Evolutionary conservation across 208 protist species (phyloP).

Genomic region (Leptomonas pyrrhocoris): DNA sequence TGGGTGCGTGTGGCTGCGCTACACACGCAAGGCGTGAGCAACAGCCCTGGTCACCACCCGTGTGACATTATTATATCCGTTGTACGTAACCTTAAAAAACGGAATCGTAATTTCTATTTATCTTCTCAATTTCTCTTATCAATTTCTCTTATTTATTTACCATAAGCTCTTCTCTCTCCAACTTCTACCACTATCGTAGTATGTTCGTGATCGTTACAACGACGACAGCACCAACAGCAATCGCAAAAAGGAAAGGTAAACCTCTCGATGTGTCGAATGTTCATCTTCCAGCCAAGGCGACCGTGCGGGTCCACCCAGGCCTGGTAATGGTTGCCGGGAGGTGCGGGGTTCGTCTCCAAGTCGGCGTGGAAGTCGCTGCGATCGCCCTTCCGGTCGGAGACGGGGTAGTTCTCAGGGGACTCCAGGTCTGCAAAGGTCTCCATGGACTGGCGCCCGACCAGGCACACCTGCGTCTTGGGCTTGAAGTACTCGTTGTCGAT

Average conservation of each 20-base stretch:
- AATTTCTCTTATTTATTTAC: too few relatives aligned
- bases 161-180: too few relatives aligned
- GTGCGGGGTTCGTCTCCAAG: slow-evolving; percentile 8
- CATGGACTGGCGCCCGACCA: slow-evolving; percentile 23
- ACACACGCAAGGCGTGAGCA: slow-evolving; percentile 13
- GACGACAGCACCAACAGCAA: too few relatives aligned
- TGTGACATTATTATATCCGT: too few relatives aligned
- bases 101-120: too few relatives aligned
- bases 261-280: slow-evolving; percentile 9
- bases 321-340: slow-evolving; percentile 20
- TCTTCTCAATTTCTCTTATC: too few relatives aligned
- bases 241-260: too few relatives aligned
- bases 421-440: slow-evolving; percentile 12
- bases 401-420: slow-evolving; percentile 9
- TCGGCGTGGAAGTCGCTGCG: slow-evolving; percentile 30
- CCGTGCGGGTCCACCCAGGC: slow-evolving; percentile 30
- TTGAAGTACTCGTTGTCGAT: slow-evolving; percentile 16
- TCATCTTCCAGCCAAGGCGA: slow-evolving; percentile 8
- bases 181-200: too few relatives aligned
- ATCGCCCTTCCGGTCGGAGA: slow-evolving; percentile 3
- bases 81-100: too few relatives aligned
- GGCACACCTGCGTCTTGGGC: slow-evolving; percentile 7
- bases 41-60: too few relatives aligned
- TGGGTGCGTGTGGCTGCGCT: slow-evolving; percentile 28
- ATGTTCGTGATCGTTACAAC: too few relatives aligned